A percentile compares a stretch with the other conserved stretches of the same genome.
Conservation (phyloP, 2,329 filamentous ascomycete species). For the Alternaria atra region DNA sequence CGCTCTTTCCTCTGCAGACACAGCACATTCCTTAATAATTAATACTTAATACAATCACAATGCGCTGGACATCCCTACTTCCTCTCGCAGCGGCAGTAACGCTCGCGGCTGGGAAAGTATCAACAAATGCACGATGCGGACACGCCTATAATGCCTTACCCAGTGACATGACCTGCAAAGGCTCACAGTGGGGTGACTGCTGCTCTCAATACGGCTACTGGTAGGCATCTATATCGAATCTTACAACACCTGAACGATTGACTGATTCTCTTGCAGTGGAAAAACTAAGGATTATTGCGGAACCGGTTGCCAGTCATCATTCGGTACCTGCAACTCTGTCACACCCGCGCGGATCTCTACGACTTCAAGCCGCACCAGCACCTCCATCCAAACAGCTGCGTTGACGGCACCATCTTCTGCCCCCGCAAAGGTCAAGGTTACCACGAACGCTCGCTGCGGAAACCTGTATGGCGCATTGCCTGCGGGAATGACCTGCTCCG, state of each 20-base stretch:
- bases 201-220: constrained; percentile 8
- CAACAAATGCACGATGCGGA: constrained; percentile 9
- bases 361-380: background rate
- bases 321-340: background rate
- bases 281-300: constrained; percentile 6
- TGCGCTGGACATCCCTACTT: background rate
- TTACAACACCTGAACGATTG: too few relatives aligned
- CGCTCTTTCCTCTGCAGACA: background rate
- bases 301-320: constrained; percentile 2
- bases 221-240: too few relatives aligned
- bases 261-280: background rate
- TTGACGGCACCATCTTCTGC: background rate
- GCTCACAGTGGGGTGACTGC: constrained; percentile 8
- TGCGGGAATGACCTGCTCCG: background rate
- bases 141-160: constrained; percentile 4
- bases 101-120: background rate
- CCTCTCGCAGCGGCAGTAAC: background rate
- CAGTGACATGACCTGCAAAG: background rate
- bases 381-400: background rate
- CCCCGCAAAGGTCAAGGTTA: background rate
- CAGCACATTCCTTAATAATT: background rate
- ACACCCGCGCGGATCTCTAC: background rate
- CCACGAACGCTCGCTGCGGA: constrained; percentile 13
- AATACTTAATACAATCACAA: background rate
- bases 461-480: constrained; percentile 5